Conservation (phyloP, 1,284 basidiomycete genomes). For the Hypsizygus ulmarius region DNA sequence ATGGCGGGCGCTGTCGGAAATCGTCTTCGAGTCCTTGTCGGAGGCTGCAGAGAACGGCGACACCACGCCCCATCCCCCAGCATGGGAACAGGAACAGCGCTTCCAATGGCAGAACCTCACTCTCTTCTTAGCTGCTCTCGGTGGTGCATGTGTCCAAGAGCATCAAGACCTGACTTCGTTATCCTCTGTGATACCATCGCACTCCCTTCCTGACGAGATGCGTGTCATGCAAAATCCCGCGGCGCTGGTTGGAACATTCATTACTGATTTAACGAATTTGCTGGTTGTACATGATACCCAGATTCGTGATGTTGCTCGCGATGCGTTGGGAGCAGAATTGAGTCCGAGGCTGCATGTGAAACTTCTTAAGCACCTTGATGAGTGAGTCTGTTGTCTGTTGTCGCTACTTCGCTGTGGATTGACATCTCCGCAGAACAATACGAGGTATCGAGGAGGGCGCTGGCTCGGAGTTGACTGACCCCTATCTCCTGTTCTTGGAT, state of each 20-base stretch:
- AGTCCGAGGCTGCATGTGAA: conserved; percentile 65
- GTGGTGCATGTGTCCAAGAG: conserved; percentile 64
- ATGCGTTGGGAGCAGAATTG: conserved; percentile 78
- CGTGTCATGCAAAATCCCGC: conserved; percentile 58
- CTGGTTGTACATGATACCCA: conserved; percentile 61
- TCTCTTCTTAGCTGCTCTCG: conserved; percentile 75
- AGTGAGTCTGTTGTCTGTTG: conserved; percentile 45
- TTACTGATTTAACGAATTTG: conserved; percentile 69
- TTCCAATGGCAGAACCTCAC: conserved; percentile 89
- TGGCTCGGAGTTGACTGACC: conserved; percentile 42
- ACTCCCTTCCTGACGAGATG: conserved; percentile 69
- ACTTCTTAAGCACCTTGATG: conserved; percentile 70
- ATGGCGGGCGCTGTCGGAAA: conserved; percentile 57
- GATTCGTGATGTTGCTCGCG: conserved; percentile 73
- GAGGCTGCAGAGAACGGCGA: conserved; percentile 22
- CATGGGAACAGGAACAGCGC: conserved; percentile 60
- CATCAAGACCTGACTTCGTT: conserved; percentile 48
- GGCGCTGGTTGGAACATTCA: conserved; percentile 60
- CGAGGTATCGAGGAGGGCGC: conserved; percentile 28
- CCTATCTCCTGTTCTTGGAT: conserved; percentile 68
- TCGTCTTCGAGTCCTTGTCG: conserved; percentile 34
- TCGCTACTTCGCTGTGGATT: not conserved
- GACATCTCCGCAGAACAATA: conserved; percentile 24
- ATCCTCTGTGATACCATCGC: conserved; percentile 53
- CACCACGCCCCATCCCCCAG: conserved; percentile 13